Percentiles rank a stretch among this genome's conserved stretches.
Evolutionary conservation across 2,329 filamentous ascomycete genomes (phyloP).

Genomic region (Lachnellula occidentalis): DNA sequence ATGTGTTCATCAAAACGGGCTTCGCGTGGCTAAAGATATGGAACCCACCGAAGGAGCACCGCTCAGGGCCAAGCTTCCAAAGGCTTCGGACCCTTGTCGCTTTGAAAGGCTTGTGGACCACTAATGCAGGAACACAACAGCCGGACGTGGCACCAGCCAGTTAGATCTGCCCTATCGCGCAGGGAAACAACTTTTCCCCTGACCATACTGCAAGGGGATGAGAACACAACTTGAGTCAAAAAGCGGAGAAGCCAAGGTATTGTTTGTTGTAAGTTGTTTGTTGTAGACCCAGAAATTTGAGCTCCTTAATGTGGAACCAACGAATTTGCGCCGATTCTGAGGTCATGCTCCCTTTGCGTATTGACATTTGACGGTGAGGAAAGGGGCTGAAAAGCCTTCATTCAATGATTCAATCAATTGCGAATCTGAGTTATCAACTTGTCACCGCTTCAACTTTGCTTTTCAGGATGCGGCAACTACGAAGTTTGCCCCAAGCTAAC

Average conservation of each 20-base stretch:
- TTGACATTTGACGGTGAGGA: background rate
- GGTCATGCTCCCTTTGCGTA: background rate
- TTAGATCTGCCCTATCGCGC: background rate
- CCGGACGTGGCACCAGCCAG: background rate
- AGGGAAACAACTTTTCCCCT: background rate
- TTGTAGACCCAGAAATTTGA: background rate
- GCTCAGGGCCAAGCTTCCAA: background rate
- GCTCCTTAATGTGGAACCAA: background rate
- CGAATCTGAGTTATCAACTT: background rate
- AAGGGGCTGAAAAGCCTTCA: background rate
- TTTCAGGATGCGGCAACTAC: too few relatives aligned
- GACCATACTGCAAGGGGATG: background rate
- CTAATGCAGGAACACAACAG: conserved; percentile 4
- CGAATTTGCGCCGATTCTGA: too few relatives aligned
- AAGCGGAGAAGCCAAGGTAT: background rate
- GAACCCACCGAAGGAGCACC: background rate
- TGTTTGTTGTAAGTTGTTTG: background rate
- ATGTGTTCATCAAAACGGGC: background rate
- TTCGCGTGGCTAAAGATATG: background rate
- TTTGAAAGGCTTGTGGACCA: background rate
- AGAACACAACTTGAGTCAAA: background rate
- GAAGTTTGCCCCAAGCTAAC: too few relatives aligned
- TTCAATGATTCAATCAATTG: background rate
- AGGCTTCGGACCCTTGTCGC: background rate
- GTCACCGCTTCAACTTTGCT: background rate